Conservation (phyloP, 495 filamentous ascomycete genomes). For the Penicillium nucicola region DNA sequence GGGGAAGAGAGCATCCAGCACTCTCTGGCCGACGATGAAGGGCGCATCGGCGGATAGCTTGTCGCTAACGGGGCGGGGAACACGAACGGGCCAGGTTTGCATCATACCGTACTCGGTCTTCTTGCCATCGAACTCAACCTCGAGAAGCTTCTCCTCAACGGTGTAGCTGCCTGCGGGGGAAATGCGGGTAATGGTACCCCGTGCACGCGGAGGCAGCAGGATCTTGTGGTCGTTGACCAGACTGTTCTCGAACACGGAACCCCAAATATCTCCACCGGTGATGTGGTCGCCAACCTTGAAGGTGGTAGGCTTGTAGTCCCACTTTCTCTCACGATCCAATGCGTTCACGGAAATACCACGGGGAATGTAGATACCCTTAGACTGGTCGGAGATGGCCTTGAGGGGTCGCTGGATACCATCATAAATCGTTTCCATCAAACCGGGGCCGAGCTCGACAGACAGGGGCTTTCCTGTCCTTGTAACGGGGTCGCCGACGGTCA, state of each 20-base stretch:
- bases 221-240: conserved; percentile 94
- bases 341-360: conserved; percentile 89
- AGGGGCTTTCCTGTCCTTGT: conserved; percentile 87
- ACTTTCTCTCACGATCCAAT: conserved; percentile 82
- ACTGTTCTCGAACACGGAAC: conserved; percentile 92
- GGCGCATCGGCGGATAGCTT: conserved; percentile 83
- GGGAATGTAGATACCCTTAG: conserved; percentile 92
- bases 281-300: conserved; percentile 96
- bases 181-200: conserved; percentile 88
- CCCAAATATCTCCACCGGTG: conserved; percentile 92
- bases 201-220: conserved; percentile 84
- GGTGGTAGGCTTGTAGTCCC: conserved; percentile 85
- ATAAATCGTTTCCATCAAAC: conserved; percentile 98
- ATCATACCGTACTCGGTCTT: conserved; percentile 94
- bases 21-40: conserved; percentile 93
- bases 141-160: conserved; percentile 89
- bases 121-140: conserved; percentile 95
- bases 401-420: conserved; percentile 98
- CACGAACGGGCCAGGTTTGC: conserved; percentile 99
- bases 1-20: conserved; percentile 96
- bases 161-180: conserved; percentile 88
- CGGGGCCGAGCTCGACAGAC: conserved; percentile 94
- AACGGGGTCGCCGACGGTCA: conserved; percentile 95
- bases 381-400: conserved; percentile 70
- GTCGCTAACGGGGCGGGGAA: conserved; percentile 84